Evolutionary conservation across 495 filamentous ascomycete species (phyloP).

Genomic region (Pseudomonodictys pantanalensis): DNA sequence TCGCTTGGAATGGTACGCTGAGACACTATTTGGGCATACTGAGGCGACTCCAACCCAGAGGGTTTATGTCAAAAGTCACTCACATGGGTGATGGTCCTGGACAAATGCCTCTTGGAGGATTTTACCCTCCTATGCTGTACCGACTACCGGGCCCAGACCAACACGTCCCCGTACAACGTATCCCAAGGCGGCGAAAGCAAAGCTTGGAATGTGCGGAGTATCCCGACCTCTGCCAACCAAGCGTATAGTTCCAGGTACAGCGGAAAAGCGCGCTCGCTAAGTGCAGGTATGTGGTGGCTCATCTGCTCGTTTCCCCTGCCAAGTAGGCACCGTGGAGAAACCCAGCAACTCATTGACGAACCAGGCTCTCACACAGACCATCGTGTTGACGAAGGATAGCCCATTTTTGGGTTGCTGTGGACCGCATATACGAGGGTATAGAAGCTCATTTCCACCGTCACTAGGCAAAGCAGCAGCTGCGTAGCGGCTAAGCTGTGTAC

Average conservation of each 20-base stretch:
- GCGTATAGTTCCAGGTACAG: background rate
- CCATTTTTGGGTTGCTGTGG: background rate
- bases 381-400: background rate
- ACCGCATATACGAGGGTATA: background rate
- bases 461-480: background rate
- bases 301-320: conserved; percentile 14
- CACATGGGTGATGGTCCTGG: too few relatives aligned
- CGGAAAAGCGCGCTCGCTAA: background rate
- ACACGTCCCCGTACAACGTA: too few relatives aligned
- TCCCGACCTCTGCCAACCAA: background rate
- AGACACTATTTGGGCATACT: too few relatives aligned
- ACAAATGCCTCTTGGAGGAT: too few relatives aligned
- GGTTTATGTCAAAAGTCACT: too few relatives aligned
- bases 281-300: background rate
- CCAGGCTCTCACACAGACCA: background rate
- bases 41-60: too few relatives aligned
- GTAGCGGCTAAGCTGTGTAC: background rate
- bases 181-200: too few relatives aligned
- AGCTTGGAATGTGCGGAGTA: too few relatives aligned
- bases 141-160: too few relatives aligned
- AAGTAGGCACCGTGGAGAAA: conserved; percentile 19
- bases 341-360: conserved; percentile 16
- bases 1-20: too few relatives aligned
- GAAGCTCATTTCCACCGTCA: conserved; percentile 22
- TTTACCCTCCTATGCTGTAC: too few relatives aligned